Evolutionary conservation across 73 alveolate species (phyloP), one percentile per base, ranked within the genome.

Genomic region (Loxodes magnus): DNA sequence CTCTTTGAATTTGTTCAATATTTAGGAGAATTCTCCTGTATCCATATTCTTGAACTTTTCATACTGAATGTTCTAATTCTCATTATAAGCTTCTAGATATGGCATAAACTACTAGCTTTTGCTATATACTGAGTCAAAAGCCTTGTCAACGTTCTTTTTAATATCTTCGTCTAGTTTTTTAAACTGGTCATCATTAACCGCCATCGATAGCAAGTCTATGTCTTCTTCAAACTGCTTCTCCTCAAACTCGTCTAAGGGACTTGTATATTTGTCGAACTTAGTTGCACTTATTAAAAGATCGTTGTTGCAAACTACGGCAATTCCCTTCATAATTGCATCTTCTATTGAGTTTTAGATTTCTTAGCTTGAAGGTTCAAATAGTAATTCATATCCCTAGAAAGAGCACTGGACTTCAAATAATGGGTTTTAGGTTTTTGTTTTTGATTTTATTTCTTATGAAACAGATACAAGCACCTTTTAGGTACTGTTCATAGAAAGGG

Each of bases 131-230:
- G 42, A 57, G 17, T 61, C 84, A 41, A 74, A 84, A 10, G 83
- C 59, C 16, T 28, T n/a, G 39, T 74, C 87, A 5, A 79, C 67
- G 33, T 64, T 62, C 14, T 41, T 49, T 4, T 68, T 62, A 57
- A 73, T 52, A 19, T 33, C 69, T 21, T 71, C 76, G 7, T 73
- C 71, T 16, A 59, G 61, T 33, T 58, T 56, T 19, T 66, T 56
- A 42, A 73, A 49, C 25, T 52, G 53, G 7, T 79, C 92, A 29
- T 73, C 77, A 36, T 72, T 46, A 5, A 72, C 34, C 2, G 76
- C 81, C 20, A 73, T 35, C 30, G 74, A 56, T 35, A 79, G 62
- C 1, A 84, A 49, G 60, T 79, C 91, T 20, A 71, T 61, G 14
- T 56, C 35, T 26, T 78, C 92, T 27, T 71, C 92, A 0, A 58